These are phyloP conservation scores for Gnaphalium uliginosum DNA, from an alignment of 129 eudicot genomes.

Conservation along the genomic window DNA sequence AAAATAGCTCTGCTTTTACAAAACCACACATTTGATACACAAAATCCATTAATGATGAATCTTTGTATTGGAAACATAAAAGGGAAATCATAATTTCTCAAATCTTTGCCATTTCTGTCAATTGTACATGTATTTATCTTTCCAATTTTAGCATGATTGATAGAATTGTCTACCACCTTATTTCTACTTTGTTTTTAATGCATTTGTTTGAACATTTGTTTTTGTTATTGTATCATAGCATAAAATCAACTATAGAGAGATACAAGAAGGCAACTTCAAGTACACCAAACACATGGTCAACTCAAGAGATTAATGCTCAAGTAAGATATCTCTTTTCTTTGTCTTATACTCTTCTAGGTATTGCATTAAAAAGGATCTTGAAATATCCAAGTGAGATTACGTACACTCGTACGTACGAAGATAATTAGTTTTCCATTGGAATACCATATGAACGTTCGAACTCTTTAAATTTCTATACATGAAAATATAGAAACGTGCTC, in stretches of 20 bases:
- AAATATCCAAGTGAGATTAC: too few species aligned
- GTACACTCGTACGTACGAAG: too few species aligned
- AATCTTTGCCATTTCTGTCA: conserved; percentile 33
- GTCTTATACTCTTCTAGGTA: not conserved
- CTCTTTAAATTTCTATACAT: too few species aligned
- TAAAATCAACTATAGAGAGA: conserved; percentile 64
- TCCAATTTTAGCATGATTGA: conserved; percentile 20
- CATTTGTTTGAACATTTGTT: not conserved
- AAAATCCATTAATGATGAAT: conserved; percentile 22
- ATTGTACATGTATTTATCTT: conserved; percentile 13
- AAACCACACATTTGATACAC: conserved; percentile 20
- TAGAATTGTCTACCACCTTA: not conserved
- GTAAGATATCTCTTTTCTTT: conserved; percentile 35
- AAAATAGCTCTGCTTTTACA: conserved; percentile 33
- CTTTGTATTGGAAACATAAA: conserved; percentile 33
- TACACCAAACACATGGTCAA: conserved; percentile 47
- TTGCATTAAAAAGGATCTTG: too few species aligned
- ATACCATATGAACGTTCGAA: too few species aligned
- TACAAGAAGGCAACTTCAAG: conserved; percentile 75
- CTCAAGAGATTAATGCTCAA: conserved; percentile 83
- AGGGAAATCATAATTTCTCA: conserved; percentile 14
- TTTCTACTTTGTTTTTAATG: not conserved
- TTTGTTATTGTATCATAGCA: conserved; percentile 35
- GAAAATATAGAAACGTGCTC: too few species aligned
- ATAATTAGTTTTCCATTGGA: too few species aligned